Conservation (phyloP, 129 eudicot genomes). For the Lactuca saligna region DNA sequence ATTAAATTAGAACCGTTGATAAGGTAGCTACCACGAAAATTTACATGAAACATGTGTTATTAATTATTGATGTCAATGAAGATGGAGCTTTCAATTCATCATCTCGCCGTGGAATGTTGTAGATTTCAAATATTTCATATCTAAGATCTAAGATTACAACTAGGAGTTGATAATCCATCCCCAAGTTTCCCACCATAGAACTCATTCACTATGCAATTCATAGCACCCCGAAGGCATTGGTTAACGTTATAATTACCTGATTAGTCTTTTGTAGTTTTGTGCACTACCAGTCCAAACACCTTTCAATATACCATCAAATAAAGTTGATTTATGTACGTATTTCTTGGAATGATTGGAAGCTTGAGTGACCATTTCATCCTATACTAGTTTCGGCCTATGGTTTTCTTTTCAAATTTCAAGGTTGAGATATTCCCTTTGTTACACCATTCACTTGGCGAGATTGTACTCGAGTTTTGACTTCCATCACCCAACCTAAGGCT, state of each 20-base stretch:
- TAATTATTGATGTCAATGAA: too few species aligned
- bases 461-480: too few species aligned
- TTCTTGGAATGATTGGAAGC: neutral
- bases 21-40: too few species aligned
- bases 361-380: conserved; percentile 3
- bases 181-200: conserved; percentile 18
- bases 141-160: conserved; percentile 14
- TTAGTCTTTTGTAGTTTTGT: neutral
- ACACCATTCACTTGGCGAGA: neutral
- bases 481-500: too few species aligned
- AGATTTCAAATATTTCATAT: conserved; percentile 3
- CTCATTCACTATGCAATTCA: neutral
- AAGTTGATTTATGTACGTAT: neutral
- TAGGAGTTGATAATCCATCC: conserved; percentile 17
- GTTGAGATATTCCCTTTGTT: neutral
- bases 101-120: neutral
- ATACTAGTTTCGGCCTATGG: conserved; percentile 2
- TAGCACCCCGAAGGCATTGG: conserved; percentile 7
- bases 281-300: conserved; percentile 15
- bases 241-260: neutral
- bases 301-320: conserved; percentile 1
- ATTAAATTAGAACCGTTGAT: too few species aligned
- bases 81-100: neutral
- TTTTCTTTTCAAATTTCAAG: neutral
- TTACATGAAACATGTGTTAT: too few species aligned